Conservation (phyloP, 352 stramenopile genomes). For the Phytophthora vignae region DNA sequence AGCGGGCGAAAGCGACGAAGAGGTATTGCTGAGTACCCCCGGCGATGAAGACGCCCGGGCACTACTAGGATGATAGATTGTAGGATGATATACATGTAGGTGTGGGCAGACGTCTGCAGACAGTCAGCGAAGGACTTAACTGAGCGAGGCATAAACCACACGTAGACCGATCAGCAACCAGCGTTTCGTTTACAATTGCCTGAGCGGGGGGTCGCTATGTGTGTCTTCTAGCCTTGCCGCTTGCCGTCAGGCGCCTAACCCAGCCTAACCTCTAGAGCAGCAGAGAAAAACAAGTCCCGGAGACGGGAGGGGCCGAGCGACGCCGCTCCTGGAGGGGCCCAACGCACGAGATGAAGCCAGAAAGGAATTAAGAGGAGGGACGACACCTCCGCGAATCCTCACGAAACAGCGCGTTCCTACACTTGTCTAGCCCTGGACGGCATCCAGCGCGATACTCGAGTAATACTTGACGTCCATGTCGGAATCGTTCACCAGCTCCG, state of each 20-base stretch:
- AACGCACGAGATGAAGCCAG: slow-evolving; percentile 32
- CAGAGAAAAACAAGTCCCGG: slow-evolving; percentile 21
- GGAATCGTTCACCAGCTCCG: slow-evolving; percentile 78
- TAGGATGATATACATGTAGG: slow-evolving; percentile 15
- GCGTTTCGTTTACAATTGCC: slow-evolving; percentile 37
- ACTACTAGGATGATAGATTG: slow-evolving; percentile 21
- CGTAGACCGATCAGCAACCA: slow-evolving; percentile 28
- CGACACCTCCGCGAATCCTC: slow-evolving; percentile 31
- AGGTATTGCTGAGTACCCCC: too few relatives aligned
- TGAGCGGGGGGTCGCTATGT: slow-evolving; percentile 19
- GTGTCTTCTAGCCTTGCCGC: slow-evolving; percentile 23
- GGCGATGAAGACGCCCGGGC: too few relatives aligned
- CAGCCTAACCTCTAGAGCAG: slow-evolving; percentile 41
- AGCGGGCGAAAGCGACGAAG: not conserved
- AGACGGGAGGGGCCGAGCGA: slow-evolving; percentile 7
- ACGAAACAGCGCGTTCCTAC: slow-evolving; percentile 41
- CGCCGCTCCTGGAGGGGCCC: slow-evolving; percentile 9
- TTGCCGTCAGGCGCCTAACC: slow-evolving; percentile 28
- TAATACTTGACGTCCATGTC: slow-evolving; percentile 91
- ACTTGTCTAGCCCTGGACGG: slow-evolving; percentile 66
- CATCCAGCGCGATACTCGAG: slow-evolving; percentile 82
- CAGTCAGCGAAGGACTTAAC: too few relatives aligned
- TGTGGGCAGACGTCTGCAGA: not conserved
- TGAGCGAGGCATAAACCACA: slow-evolving; percentile 1
- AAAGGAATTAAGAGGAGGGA: slow-evolving; percentile 37